Evolutionary conservation across 495 filamentous ascomycete genomes (phyloP).

Genomic region (Penicillium robsamsonii): DNA sequence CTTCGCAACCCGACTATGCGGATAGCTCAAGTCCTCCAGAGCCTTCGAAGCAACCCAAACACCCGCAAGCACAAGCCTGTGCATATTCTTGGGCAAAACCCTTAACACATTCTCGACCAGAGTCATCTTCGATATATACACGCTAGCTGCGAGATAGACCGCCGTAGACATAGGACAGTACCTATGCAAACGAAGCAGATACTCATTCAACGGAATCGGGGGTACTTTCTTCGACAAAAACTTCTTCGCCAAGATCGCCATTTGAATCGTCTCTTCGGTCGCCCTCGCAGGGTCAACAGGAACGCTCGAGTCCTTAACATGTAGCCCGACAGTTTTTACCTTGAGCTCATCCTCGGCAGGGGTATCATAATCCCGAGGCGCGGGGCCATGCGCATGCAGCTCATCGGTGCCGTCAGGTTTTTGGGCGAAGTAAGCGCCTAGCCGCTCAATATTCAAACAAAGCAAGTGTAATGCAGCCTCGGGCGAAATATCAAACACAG

Average conservation of each 20-base stretch:
- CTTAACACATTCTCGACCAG: conserved; percentile 69
- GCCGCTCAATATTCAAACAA: conserved; percentile 64
- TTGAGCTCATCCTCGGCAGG: conserved; percentile 23
- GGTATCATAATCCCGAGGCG: conserved; percentile 57
- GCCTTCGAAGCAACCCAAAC: conserved; percentile 90
- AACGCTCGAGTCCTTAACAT: conserved; percentile 22
- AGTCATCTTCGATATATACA: conserved; percentile 82
- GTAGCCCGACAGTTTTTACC: conserved; percentile 28
- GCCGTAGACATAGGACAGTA: conserved; percentile 96
- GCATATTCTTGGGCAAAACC: conserved; percentile 78
- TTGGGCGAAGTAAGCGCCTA: conserved; percentile 70
- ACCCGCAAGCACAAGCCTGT: conserved; percentile 81
- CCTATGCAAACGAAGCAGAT: conserved; percentile 78
- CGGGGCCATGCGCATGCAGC: conserved; percentile 45
- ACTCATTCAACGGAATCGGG: conserved; percentile 76
- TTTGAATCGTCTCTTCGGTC: conserved; percentile 22
- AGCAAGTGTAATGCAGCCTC: conserved; percentile 78
- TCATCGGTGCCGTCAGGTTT: conserved; percentile 42
- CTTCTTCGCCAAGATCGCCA: conserved; percentile 68
- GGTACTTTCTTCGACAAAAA: conserved; percentile 90
- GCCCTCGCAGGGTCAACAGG: not conserved
- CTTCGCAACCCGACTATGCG: conserved; percentile 76
- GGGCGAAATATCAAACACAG: conserved; percentile 71
- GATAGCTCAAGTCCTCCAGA: conserved; percentile 82
- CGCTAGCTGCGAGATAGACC: conserved; percentile 87